Base-by-base conservation (phyloP, 2,329 filamentous ascomycete species). In the Cladosporium sp. region DNA sequence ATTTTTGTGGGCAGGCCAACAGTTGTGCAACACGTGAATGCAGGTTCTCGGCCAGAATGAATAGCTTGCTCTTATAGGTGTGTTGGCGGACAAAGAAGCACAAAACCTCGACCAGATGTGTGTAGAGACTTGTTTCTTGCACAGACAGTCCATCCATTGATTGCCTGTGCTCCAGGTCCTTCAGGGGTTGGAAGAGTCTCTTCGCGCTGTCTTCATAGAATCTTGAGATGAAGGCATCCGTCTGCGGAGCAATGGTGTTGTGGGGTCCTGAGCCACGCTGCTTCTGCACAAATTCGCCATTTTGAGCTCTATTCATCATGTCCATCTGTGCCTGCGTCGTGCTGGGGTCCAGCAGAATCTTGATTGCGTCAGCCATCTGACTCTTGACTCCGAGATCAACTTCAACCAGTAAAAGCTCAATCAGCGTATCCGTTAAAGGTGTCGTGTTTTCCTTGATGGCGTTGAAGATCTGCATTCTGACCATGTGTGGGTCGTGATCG, bases 71-170 rank as follows among this genome's bases (percentile, higher is more conserved):
- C 65, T 91, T 86, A 67, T 90, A 86, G 39, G 88, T 83, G 73
- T 97, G 93, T 68, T 95, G 90, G 39, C 92, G 86, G 62, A 97
- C 86, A 72, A 97, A 97, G 76, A 95, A 97, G 70, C 89, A 92
- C 51, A 97, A 81, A 25, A 97, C 90, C 70, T 99, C 94, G 56
- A 97, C 88, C 51, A 99, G 79, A 71, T 97, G 94, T 19, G 86
- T 87, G 73, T 92, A 96, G 61, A 97, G 82, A n/a, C 90, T 90
- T 24, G 94, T 90, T 72, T 96, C 88, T 66, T 94, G 86, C 55
- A 91, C 88, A 22, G 83, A 83, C 63, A 97, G 86, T 60, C 86
- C 80, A 6, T 57, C 45, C 64, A 70, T 68, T n/a, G 59, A 62
- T 28, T 58, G 34, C 60, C 85, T 82, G 52, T 82, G 78, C 69